phyloP scores from a whole-genome alignment of 208 protist species.

The Wallacemonas sp. region DNA sequence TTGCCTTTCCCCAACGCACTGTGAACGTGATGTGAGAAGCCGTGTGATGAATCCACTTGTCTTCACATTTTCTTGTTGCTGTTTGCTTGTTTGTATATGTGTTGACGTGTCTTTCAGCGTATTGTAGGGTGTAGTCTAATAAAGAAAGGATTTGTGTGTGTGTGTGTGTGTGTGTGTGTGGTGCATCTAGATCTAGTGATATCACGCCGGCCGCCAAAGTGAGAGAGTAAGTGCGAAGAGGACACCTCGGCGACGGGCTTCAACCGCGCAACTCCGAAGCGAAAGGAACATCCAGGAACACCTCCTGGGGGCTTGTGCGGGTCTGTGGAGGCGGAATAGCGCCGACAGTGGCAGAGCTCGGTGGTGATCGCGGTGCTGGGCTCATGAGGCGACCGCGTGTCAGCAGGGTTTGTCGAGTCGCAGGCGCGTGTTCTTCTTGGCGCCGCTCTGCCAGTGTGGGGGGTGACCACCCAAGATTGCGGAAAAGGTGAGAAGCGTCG shows the following conservation, averaged over 20 bases:
- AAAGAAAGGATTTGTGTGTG: neutral
- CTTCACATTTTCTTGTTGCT: too few relatives aligned
- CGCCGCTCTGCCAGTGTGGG: too few relatives aligned
- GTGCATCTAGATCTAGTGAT: neutral
- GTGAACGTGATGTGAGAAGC: too few relatives aligned
- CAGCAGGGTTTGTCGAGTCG: too few relatives aligned
- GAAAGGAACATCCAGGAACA: constrained; percentile 8
- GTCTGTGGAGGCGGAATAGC: neutral
- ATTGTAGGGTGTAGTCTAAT: too few relatives aligned
- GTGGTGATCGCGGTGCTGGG: neutral
- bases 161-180: too few relatives aligned
- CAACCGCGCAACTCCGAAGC: constrained; percentile 8
- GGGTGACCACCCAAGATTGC: neutral
- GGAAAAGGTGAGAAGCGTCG: neutral
- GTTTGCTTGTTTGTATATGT: neutral
- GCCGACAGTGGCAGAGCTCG: neutral
- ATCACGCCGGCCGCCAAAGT: neutral
- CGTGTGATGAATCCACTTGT: too few relatives aligned
- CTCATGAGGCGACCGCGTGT: too few relatives aligned
- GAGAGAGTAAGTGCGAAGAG: neutral
- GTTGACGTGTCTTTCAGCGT: neutral
- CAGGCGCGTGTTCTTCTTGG: too few relatives aligned
- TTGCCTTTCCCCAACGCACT: too few relatives aligned
- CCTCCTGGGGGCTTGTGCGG: neutral
- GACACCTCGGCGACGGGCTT: neutral